phyloP scores from a whole-genome alignment of 805 yeast species.

The Starmerella geochares region DNA sequence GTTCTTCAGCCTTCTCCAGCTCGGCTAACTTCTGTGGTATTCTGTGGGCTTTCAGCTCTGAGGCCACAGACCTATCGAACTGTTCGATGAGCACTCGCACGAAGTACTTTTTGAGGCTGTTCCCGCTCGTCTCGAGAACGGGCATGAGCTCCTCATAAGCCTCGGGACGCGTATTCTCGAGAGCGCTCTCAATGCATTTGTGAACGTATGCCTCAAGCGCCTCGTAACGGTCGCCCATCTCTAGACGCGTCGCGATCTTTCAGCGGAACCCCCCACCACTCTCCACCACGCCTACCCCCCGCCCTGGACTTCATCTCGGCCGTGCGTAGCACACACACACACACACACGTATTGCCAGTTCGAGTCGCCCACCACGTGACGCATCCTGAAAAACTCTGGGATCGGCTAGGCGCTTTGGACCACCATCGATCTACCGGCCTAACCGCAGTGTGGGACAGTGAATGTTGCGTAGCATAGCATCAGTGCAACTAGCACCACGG shows the following conservation, averaged over 20 bases:
- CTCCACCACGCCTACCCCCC: neutral
- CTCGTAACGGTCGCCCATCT: neutral
- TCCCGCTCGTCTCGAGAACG: slow-evolving; percentile 1
- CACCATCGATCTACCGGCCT: neutral
- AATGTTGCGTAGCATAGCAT: slow-evolving; percentile 5
- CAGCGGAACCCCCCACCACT: too few species aligned
- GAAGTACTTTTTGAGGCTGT: neutral
- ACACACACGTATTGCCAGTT: too few species aligned
- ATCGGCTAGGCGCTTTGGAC: too few species aligned
- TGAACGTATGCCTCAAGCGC: neutral
- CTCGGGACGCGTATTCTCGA: neutral
- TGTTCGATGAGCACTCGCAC: slow-evolving; percentile 5
- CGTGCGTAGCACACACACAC: neutral
- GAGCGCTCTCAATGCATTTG: neutral
- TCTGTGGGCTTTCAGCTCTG: neutral
- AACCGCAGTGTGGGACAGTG: neutral
- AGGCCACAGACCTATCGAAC: slow-evolving; percentile 2
- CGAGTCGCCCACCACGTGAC: neutral
- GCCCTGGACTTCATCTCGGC: neutral
- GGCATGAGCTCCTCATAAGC: slow-evolving; percentile 2
- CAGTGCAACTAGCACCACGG: neutral
- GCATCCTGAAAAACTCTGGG: slow-evolving; percentile 2
- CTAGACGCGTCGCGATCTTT: neutral
- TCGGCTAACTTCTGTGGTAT: slow-evolving; percentile 6
- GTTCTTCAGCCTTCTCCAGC: slow-evolving; percentile 7